Base-by-base conservation (phyloP, 106 monocot genomes). In the Phalaenopsis equestris region DNA sequence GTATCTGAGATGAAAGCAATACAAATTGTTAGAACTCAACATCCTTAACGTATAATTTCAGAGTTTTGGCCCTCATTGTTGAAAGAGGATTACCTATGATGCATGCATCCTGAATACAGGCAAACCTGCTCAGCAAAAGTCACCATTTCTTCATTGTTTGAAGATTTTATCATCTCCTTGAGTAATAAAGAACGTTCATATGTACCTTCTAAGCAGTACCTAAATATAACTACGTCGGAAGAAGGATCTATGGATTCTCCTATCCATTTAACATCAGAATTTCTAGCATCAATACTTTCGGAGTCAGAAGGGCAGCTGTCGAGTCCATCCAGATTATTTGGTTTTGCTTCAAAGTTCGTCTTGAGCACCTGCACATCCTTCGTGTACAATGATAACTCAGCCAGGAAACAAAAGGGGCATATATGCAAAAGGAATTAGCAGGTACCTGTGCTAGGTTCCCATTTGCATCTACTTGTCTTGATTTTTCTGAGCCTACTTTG, bases 151-250 rank as follows among this genome's bases (percentile, higher is more conserved):
- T 93, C 79, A 75, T 91, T 84, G 73, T 82, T 87, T 9, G 87
- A 77, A 75, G 77, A 90, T 56, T 75, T 47, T 80, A 82, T 67
- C 10, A 86, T 81, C 42, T 85, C 83, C 84, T 84, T 93, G 18
- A 99, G 91, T 73, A 91, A 43, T 38, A 84, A 70, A 9, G 84
- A 85, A 5, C 93, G 87, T 61, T 95, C 95, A 74, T 57, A 37
- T 56, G 83, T 88, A 67, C 90, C 83, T 83, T 91, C 99, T 70
- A 99, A 81, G 78, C 99, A 99, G 45, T 99, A 99, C 70, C 78
- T 89, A 83, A 99, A 99, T 77, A 91, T 82, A 16, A 73, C 61
- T 18, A 72, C 75, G 84, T 99, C 99, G 43, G 89, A 80, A 67
- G 91, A 81, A 77, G 85, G 73, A 70, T 74, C 80, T 55, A 57